phyloP scores from a whole-genome alignment of 2,329 filamentous ascomycete species.

The Thielaviopsis ethacetica region DNA sequence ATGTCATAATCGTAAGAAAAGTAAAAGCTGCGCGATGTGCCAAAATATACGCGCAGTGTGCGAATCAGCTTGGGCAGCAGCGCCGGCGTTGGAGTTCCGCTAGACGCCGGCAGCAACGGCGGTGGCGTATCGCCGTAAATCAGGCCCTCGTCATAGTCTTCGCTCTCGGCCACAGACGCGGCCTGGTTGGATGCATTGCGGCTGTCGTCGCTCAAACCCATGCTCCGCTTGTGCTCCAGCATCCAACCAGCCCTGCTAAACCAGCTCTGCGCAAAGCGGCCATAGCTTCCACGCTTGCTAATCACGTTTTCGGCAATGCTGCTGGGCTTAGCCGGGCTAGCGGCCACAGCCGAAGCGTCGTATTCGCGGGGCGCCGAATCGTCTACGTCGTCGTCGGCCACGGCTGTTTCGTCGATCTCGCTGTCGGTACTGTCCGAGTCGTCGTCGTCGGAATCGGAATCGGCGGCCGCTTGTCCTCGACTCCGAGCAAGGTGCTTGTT shows the following conservation, averaged over 20 bases:
- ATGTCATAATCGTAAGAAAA: constrained; percentile 93
- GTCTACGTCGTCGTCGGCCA: constrained; percentile 26
- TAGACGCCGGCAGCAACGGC: background rate
- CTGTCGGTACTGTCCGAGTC: constrained; percentile 4
- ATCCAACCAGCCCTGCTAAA: constrained; percentile 76
- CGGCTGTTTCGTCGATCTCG: background rate
- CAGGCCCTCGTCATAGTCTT: constrained; percentile 10
- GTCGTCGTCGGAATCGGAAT: constrained; percentile 20
- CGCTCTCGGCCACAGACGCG: constrained; percentile 15
- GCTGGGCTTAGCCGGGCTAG: constrained; percentile 24
- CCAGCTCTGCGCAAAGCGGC: constrained; percentile 79
- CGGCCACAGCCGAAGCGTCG: constrained; percentile 16
- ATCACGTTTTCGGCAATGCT: constrained; percentile 85
- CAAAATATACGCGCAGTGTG: constrained; percentile 72
- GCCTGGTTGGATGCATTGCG: constrained; percentile 21
- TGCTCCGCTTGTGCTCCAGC: constrained; percentile 48
- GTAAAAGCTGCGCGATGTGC: constrained; percentile 71
- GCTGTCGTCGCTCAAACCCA: constrained; percentile 43
- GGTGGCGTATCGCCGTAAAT: constrained; percentile 5
- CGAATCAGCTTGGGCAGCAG: constrained; percentile 72
- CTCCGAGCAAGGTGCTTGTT: constrained; percentile 18
- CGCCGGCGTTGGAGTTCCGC: constrained; percentile 19
- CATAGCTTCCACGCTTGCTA: constrained; percentile 65
- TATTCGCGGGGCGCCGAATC: constrained; percentile 21
- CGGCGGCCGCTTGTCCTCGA: constrained; percentile 8